These are phyloP conservation scores for Ustilago esculenta DNA, from an alignment of 1,284 basidiomycete genomes.

Conservation along the genomic window DNA sequence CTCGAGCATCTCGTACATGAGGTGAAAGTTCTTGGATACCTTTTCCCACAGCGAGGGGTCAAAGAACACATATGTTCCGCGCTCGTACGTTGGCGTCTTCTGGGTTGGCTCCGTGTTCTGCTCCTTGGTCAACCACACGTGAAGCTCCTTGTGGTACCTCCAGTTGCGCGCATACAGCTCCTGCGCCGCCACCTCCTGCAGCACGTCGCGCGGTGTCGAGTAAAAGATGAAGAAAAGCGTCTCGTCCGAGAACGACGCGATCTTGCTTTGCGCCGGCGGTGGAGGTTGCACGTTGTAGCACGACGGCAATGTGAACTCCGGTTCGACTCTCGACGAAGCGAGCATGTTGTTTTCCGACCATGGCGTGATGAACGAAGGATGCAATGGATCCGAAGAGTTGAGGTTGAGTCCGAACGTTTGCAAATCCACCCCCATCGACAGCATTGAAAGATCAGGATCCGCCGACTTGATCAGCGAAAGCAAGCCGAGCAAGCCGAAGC, in stretches of 20 bases:
- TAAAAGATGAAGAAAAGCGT: constrained; percentile 99
- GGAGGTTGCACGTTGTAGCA: constrained; percentile 95
- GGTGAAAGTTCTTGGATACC: constrained; percentile 77
- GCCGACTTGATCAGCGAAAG: constrained; percentile 90
- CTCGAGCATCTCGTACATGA: constrained; percentile 85
- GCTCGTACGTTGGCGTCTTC: constrained; percentile 88
- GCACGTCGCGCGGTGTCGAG: constrained; percentile 86
- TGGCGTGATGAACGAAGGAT: constrained; percentile 93
- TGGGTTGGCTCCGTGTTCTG: constrained; percentile 81
- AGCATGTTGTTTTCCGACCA: constrained; percentile 90
- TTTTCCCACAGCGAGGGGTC: constrained; percentile 89
- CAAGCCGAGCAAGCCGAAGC: constrained; percentile 90
- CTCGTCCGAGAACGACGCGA: constrained; percentile 90
- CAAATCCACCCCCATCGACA: constrained; percentile 89
- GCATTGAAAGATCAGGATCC: constrained; percentile 84
- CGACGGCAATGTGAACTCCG: constrained; percentile 83
- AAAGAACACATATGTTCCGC: constrained; percentile 89
- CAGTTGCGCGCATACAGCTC: constrained; percentile 98
- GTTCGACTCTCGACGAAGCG: constrained; percentile 81
- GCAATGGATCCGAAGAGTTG: constrained; percentile 82
- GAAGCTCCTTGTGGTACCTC: constrained; percentile 95
- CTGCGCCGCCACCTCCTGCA: constrained; percentile 94
- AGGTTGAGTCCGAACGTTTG: constrained; percentile 92
- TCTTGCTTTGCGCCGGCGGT: constrained; percentile 86
- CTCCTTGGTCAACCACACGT: constrained; percentile 95